Evolutionary conservation across 2,329 filamentous ascomycete species (phyloP).

Genomic region (Alternaria ethzedia): DNA sequence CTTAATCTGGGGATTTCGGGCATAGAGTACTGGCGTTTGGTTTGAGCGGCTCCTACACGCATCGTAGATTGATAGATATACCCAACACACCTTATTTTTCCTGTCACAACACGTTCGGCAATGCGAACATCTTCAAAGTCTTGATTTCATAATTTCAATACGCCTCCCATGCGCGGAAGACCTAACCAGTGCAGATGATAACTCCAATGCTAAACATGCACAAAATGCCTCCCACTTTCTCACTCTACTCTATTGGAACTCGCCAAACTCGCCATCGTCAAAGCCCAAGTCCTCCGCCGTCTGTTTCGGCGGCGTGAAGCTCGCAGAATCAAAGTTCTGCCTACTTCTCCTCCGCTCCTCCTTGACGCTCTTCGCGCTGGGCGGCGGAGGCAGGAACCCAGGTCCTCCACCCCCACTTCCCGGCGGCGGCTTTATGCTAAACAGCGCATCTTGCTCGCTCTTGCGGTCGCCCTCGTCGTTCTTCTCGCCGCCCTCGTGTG

Average conservation of each 20-base stretch:
- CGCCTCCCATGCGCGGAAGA: slow-evolving; percentile 29
- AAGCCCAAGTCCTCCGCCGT: slow-evolving; percentile 73
- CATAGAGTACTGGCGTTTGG: neutral
- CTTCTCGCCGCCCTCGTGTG: slow-evolving; percentile 51
- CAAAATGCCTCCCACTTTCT: neutral
- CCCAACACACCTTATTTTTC: neutral
- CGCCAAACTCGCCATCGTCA: slow-evolving; percentile 87
- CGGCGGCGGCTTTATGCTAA: slow-evolving; percentile 78
- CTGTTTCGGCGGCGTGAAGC: slow-evolving; percentile 17
- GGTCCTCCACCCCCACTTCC: slow-evolving; percentile 35
- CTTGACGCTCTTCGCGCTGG: slow-evolving; percentile 67
- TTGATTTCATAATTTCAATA: slow-evolving; percentile 9
- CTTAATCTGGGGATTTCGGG: neutral
- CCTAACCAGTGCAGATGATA: slow-evolving; percentile 12
- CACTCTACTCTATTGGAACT: slow-evolving; percentile 66
- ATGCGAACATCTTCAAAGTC: neutral
- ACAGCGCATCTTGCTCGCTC: slow-evolving; percentile 59
- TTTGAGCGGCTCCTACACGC: neutral
- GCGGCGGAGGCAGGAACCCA: slow-evolving; percentile 69
- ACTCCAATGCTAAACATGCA: slow-evolving; percentile 27
- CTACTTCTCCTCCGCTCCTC: slow-evolving; percentile 63
- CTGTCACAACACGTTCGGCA: neutral
- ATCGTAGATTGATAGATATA: slow-evolving; percentile 10
- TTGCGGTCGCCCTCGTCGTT: slow-evolving; percentile 36
- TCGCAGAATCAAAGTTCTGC: slow-evolving; percentile 48